These are phyloP conservation scores for Pyracantha coccinea DNA, from an alignment of 331 rosid genomes.

Conservation along the genomic window DNA sequence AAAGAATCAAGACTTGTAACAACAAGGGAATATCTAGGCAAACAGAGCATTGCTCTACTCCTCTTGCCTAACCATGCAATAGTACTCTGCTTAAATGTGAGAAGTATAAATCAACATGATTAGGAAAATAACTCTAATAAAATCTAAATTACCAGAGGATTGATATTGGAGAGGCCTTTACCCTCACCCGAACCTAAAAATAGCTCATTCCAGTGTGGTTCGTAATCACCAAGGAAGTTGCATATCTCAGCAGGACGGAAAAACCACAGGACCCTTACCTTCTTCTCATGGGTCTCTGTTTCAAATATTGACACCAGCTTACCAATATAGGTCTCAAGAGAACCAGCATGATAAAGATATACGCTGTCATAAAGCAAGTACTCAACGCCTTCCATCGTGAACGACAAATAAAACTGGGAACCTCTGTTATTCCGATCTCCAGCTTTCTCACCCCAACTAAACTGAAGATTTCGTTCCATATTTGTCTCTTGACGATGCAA, in stretches of 20 bases:
- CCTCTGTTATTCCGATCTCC: background rate
- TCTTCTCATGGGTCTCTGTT: conserved; percentile 7
- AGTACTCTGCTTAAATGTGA: background rate
- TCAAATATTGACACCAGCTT: conserved; percentile 22
- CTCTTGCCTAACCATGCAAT: background rate
- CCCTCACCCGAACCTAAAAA: conserved; percentile 53
- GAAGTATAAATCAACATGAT: background rate
- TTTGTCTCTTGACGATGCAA: background rate
- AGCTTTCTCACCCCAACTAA: conserved; percentile 14
- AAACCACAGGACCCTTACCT: conserved; percentile 41
- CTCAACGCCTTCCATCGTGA: conserved; percentile 3
- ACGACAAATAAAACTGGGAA: conserved; percentile 1
- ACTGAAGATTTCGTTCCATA: conserved; percentile 6
- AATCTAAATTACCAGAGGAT: conserved; percentile 29
- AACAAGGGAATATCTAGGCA: background rate
- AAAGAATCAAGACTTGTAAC: no score
- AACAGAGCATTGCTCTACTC: background rate
- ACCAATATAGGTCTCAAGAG: conserved; percentile 13
- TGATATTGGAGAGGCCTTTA: conserved; percentile 30
- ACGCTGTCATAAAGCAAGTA: conserved; percentile 24
- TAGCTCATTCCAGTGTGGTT: conserved; percentile 52
- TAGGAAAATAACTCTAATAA: background rate
- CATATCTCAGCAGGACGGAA: conserved; percentile 48
- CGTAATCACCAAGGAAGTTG: conserved; percentile 9
- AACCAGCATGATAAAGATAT: background rate